These are phyloP conservation scores for Cladophialophora bantiana DNA, from an alignment of 2,329 filamentous ascomycete species.

Conservation along the genomic window DNA sequence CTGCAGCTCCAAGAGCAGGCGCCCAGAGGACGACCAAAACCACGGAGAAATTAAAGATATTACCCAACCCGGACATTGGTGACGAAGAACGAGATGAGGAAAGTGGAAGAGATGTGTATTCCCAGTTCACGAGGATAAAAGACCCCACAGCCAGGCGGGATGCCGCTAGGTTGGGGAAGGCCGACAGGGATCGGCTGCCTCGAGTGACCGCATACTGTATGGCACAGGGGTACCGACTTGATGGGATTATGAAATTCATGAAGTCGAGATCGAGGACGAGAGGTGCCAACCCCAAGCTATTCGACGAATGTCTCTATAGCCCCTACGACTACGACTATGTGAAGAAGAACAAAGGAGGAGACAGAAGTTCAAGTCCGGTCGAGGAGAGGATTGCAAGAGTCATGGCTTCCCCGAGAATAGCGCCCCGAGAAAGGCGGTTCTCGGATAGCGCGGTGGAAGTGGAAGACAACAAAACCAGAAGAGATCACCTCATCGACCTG, in stretches of 20 bases:
- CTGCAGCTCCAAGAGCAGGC: conserved; percentile 74
- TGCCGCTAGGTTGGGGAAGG: conserved; percentile 90
- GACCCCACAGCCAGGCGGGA: conserved; percentile 91
- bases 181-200: conserved; percentile 84
- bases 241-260: conserved; percentile 85
- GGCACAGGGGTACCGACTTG: conserved; percentile 87
- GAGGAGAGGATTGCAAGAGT: conserved; percentile 36
- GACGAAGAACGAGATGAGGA: conserved; percentile 83
- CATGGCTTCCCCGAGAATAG: conserved; percentile 35
- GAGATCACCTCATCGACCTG: conserved; percentile 70
- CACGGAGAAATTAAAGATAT: conserved; percentile 94
- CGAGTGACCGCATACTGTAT: conserved; percentile 97
- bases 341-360: conserved; percentile 46
- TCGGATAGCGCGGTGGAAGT: conserved; percentile 75
- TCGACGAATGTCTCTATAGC: conserved; percentile 97
- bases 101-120: conserved; percentile 93
- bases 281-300: conserved; percentile 85
- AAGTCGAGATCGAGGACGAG: conserved; percentile 81
- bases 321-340: conserved; percentile 79
- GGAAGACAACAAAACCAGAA: conserved; percentile 62
- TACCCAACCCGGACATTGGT: conserved; percentile 85
- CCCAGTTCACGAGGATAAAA: conserved; percentile 96
- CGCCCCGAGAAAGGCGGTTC: conserved; percentile 41
- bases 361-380: conserved; percentile 36
- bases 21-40: conserved; percentile 95